phyloP scores from a whole-genome alignment of 164 flowering plant species.

The Tinospora cordifolia region DNA sequence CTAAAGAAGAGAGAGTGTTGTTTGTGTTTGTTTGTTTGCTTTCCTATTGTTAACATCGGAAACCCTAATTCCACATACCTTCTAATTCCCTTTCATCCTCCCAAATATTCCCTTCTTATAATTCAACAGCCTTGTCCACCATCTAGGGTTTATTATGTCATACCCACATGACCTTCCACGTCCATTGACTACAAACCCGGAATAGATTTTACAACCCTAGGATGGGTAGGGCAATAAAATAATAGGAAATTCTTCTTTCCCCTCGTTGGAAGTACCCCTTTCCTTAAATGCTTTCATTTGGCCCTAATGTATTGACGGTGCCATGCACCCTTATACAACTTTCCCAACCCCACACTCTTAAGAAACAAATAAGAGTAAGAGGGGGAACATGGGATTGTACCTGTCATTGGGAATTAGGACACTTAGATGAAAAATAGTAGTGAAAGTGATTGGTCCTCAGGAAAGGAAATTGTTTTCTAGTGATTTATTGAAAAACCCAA shows the following conservation, averaged over 20 bases:
- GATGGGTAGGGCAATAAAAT: slow-evolving; percentile 25
- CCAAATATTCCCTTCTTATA: slow-evolving; percentile 68
- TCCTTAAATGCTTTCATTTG: slow-evolving; percentile 22
- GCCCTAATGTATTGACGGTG: background rate
- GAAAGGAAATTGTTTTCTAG: too few species aligned
- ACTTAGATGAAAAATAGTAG: background rate
- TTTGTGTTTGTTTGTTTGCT: slow-evolving; percentile 34
- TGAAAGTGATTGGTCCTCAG: background rate
- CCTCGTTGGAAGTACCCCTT: slow-evolving; percentile 26
- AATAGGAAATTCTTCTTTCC: slow-evolving; percentile 4
- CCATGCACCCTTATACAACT: background rate
- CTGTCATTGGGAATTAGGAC: background rate
- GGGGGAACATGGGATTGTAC: slow-evolving; percentile 3
- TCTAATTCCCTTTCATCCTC: slow-evolving; percentile 69
- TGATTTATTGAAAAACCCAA: too few species aligned
- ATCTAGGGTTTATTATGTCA: slow-evolving; percentile 42
- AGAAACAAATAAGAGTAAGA: background rate
- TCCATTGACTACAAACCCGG: slow-evolving; percentile 14
- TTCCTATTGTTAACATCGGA: slow-evolving; percentile 23
- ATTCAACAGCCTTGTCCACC: slow-evolving; percentile 50
- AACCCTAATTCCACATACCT: slow-evolving; percentile 41
- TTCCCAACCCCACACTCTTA: background rate
- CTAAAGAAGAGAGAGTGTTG: slow-evolving; percentile 23
- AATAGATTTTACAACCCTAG: slow-evolving; percentile 45
- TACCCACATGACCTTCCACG: slow-evolving; percentile 39